A percentile compares a stretch with the other conserved stretches of the same genome.
These are phyloP conservation scores for Kuraishia borneana DNA, from an alignment of 805 yeast genomes.

Conservation along the genomic window DNA sequence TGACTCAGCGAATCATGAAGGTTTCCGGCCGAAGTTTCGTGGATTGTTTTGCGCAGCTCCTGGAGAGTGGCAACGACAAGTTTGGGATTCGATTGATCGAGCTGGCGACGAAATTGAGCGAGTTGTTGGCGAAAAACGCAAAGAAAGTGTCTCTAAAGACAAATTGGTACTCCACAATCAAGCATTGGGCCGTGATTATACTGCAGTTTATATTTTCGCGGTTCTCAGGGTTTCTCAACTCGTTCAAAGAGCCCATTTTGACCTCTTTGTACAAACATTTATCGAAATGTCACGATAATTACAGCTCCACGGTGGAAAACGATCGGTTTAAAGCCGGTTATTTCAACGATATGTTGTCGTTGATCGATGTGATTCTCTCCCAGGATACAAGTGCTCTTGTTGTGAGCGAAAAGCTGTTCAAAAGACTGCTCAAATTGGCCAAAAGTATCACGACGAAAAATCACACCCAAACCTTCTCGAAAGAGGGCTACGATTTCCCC, in stretches of 20 bases:
- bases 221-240: slow-evolving; percentile 23
- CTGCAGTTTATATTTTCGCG: slow-evolving; percentile 17
- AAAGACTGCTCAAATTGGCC: slow-evolving; percentile 17
- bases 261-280: slow-evolving; percentile 19
- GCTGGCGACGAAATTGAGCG: slow-evolving; percentile 12
- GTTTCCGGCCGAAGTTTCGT: slow-evolving; percentile 13
- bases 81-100: slow-evolving; percentile 20
- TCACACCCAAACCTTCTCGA: slow-evolving; percentile 2
- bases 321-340: slow-evolving; percentile 19
- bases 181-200: slow-evolving; percentile 17
- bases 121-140: slow-evolving; percentile 7
- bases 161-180: slow-evolving; percentile 19
- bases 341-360: slow-evolving; percentile 16
- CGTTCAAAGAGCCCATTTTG: slow-evolving; percentile 15
- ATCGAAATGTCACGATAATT: slow-evolving; percentile 20
- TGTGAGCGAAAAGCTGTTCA: slow-evolving; percentile 17
- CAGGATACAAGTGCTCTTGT: slow-evolving; percentile 14
- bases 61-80: slow-evolving; percentile 19
- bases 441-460: slow-evolving; percentile 13
- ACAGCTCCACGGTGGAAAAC: slow-evolving; percentile 18
- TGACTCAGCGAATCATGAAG: slow-evolving; percentile 14
- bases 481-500: slow-evolving; percentile 16
- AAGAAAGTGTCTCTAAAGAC: slow-evolving; percentile 19
- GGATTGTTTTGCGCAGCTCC: slow-evolving; percentile 12
- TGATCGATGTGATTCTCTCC: slow-evolving; percentile 17